These are phyloP conservation scores for Penicillium pancosmium DNA, from an alignment of 495 filamentous ascomycete species.

Conservation along the genomic window DNA sequence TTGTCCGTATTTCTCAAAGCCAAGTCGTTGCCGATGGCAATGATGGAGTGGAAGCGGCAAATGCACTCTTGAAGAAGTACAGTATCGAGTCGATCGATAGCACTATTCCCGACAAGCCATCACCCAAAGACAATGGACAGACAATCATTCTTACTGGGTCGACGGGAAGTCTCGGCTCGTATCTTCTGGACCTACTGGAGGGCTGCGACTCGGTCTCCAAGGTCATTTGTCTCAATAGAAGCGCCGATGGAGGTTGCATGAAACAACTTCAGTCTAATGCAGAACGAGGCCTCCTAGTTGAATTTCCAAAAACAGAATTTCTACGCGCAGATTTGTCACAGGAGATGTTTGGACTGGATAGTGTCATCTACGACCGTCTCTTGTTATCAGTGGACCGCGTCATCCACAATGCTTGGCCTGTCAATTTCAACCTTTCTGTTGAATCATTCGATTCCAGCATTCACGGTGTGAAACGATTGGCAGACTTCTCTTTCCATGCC, in stretches of 20 bases:
- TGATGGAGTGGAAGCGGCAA: constrained; percentile 14
- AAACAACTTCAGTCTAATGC: constrained; percentile 17
- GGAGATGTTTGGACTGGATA: constrained; percentile 45
- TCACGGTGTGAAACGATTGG: constrained; percentile 50
- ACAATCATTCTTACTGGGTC: constrained; percentile 56
- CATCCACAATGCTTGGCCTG: constrained; percentile 66
- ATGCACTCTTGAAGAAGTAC: constrained; percentile 21
- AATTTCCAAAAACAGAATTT: constrained; percentile 41
- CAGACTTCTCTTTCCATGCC: constrained; percentile 49
- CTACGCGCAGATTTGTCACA: constrained; percentile 50
- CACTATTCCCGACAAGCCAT: constrained; percentile 1
- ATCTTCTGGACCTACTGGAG: constrained; percentile 52
- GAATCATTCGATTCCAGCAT: constrained; percentile 58
- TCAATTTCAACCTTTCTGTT: constrained; percentile 62
- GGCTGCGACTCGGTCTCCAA: constrained; percentile 39
- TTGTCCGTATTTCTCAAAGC: neutral
- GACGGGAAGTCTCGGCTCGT: constrained; percentile 61
- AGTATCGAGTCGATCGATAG: constrained; percentile 24
- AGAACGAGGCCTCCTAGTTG: constrained; percentile 12
- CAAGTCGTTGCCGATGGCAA: neutral
- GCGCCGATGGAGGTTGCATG: constrained; percentile 15
- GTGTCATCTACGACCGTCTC: constrained; percentile 39
- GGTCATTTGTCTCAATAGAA: constrained; percentile 60
- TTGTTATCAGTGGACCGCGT: constrained; percentile 46
- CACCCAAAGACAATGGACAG: constrained; percentile 5